These are phyloP conservation scores for Trichomonas vaginalis DNA, from an alignment of 208 protist species.

Conservation along the genomic window DNA sequence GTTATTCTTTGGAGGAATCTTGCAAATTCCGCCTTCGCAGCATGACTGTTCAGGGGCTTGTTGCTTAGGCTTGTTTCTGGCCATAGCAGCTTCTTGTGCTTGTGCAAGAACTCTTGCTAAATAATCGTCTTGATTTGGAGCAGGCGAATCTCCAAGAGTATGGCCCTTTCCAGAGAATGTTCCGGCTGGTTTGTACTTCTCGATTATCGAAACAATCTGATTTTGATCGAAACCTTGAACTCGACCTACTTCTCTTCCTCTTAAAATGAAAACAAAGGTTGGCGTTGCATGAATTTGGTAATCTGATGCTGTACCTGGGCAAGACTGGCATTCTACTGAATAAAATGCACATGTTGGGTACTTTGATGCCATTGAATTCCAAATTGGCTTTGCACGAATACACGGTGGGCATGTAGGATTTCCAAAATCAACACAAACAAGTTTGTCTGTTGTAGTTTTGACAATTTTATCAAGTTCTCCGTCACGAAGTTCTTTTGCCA, in stretches of 20 bases:
- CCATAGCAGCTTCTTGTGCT: neutral
- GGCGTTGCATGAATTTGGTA: neutral
- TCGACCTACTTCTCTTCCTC: neutral
- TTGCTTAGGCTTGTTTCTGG: neutral
- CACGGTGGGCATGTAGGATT: neutral
- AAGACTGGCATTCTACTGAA: neutral
- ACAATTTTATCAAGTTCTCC: neutral
- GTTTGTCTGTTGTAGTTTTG: neutral
- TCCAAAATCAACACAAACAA: neutral
- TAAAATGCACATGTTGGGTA: neutral
- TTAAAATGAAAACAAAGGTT: neutral
- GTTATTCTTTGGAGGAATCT: neutral
- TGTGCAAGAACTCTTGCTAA: neutral
- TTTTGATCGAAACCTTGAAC: neutral
- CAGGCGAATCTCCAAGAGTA: neutral
- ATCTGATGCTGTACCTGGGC: neutral
- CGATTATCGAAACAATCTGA: neutral
- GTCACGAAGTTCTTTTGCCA: neutral
- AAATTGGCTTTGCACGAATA: neutral
- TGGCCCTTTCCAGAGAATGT: neutral
- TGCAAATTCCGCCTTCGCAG: neutral
- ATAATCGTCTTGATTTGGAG: neutral
- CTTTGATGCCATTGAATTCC: neutral
- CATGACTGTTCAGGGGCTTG: neutral
- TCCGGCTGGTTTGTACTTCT: neutral